Evolutionary conservation across 2,329 filamentous ascomycete genomes (phyloP).

Genomic region (Venturia pyrina): DNA sequence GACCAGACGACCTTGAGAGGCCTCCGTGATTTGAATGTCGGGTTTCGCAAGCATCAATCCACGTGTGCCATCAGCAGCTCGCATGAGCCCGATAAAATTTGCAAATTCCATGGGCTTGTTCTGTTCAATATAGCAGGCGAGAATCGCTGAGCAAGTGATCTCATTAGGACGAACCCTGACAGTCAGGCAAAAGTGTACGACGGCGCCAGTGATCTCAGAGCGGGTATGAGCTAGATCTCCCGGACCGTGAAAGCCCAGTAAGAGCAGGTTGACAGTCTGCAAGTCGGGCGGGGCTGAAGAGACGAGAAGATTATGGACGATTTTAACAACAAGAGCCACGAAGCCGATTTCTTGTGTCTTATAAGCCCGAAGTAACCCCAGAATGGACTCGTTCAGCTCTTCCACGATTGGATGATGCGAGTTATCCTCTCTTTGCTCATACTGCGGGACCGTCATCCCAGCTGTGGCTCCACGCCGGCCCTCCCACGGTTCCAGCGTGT

Average conservation of each 20-base stretch:
- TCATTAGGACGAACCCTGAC: conserved; percentile 37
- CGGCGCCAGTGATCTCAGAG: conserved; percentile 16
- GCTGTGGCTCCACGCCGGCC: neutral
- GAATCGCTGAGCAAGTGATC: conserved; percentile 30
- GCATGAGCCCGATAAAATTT: conserved; percentile 31
- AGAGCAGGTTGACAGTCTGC: conserved; percentile 60
- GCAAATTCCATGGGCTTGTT: conserved; percentile 26
- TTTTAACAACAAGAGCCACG: conserved; percentile 23
- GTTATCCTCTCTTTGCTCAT: neutral
- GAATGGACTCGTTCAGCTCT: conserved; percentile 24
- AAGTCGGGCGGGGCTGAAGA: conserved; percentile 53
- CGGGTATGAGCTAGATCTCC: neutral
- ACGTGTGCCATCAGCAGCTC: conserved; percentile 23
- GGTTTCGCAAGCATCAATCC: conserved; percentile 33
- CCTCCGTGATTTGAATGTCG: conserved; percentile 25
- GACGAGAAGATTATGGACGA: conserved; percentile 56
- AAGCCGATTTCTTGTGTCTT: neutral
- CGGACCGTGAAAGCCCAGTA: conserved; percentile 48
- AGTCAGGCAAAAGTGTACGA: conserved; percentile 21
- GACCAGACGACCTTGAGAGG: conserved; percentile 16
- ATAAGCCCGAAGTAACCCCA: conserved; percentile 16
- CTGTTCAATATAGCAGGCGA: conserved; percentile 29
- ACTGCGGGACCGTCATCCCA: neutral
- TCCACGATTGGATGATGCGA: neutral
- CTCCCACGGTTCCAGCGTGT: neutral